These are phyloP conservation scores for Colletotrichum sp. DNA, from an alignment of 2,329 filamentous ascomycete species.

Conservation along the genomic window DNA sequence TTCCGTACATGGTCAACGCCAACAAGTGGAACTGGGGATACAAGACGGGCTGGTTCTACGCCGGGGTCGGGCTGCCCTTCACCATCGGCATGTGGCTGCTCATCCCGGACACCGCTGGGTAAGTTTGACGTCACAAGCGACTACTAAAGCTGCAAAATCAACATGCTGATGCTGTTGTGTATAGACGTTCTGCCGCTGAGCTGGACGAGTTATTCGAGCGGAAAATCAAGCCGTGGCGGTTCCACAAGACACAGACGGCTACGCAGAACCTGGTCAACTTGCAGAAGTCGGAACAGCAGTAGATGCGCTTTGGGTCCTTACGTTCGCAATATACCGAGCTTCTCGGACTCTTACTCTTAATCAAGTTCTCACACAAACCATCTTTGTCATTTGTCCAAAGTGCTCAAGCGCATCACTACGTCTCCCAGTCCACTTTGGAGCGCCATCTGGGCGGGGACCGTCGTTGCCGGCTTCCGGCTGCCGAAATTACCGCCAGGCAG, in stretches of 20 bases:
- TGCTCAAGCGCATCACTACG: background rate
- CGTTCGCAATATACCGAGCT: background rate
- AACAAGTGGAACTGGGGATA: constrained; percentile 34
- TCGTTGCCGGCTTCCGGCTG: background rate
- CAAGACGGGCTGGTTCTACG: constrained; percentile 36
- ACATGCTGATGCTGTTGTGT: background rate
- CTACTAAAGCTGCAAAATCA: no score
- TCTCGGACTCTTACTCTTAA: background rate
- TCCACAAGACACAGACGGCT: constrained; percentile 20
- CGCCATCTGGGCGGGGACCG: no score
- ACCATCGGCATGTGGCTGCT: constrained; percentile 26
- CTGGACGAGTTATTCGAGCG: constrained; percentile 32
- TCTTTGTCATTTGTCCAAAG: background rate
- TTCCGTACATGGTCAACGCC: constrained; percentile 36
- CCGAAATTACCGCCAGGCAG: background rate
- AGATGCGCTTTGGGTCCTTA: no score
- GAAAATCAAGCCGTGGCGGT: constrained; percentile 30
- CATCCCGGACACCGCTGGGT: constrained; percentile 9
- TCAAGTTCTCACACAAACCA: background rate
- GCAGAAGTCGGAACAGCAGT: background rate
- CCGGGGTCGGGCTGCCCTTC: constrained; percentile 30
- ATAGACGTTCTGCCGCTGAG: constrained; percentile 27
- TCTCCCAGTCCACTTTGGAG: background rate
- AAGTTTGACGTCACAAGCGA: background rate
- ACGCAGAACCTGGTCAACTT: background rate